Conservation (phyloP, 805 yeast genomes). For the Vanderwaltozyma tropicalis region DNA sequence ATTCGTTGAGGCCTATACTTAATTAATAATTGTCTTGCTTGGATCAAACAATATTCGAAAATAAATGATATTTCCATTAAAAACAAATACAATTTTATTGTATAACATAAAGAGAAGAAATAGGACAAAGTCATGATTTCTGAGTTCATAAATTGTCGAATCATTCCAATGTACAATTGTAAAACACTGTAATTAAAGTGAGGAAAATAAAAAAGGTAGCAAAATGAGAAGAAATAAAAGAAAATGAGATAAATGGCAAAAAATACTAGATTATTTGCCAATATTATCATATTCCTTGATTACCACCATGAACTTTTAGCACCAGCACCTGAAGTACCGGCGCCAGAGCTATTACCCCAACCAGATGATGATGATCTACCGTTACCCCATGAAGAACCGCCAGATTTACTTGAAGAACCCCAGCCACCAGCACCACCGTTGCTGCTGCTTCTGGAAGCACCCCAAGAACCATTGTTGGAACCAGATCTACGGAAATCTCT, state of each 20-base stretch:
- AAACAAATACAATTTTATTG: too few relatives aligned
- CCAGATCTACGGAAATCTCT: slow-evolving; percentile 45
- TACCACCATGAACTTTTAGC: slow-evolving; percentile 19
- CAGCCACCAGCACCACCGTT: slow-evolving; percentile 26
- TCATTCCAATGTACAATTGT: background rate
- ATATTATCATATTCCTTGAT: too few relatives aligned
- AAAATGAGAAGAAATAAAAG: background rate
- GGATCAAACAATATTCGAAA: too few relatives aligned
- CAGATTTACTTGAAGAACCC: slow-evolving; percentile 14
- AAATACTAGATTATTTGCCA: too few relatives aligned
- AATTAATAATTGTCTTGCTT: too few relatives aligned
- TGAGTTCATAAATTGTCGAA: background rate
- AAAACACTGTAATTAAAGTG: background rate
- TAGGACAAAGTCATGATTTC: background rate
- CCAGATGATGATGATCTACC: slow-evolving; percentile 3
- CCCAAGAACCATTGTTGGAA: slow-evolving; percentile 18
- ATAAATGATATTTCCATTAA: background rate
- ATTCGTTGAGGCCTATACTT: too few relatives aligned
- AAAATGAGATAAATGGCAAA: background rate
- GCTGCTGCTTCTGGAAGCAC: slow-evolving; percentile 25
- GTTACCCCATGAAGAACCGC: slow-evolving; percentile 2
- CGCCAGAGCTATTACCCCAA: slow-evolving; percentile 24
- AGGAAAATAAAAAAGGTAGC: background rate
- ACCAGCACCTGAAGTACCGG: slow-evolving; percentile 20
- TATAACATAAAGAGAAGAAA: too few relatives aligned